These are phyloP conservation scores for Globisporangium abappressorium DNA, from an alignment of 352 stramenopile species.

Conservation along the genomic window DNA sequence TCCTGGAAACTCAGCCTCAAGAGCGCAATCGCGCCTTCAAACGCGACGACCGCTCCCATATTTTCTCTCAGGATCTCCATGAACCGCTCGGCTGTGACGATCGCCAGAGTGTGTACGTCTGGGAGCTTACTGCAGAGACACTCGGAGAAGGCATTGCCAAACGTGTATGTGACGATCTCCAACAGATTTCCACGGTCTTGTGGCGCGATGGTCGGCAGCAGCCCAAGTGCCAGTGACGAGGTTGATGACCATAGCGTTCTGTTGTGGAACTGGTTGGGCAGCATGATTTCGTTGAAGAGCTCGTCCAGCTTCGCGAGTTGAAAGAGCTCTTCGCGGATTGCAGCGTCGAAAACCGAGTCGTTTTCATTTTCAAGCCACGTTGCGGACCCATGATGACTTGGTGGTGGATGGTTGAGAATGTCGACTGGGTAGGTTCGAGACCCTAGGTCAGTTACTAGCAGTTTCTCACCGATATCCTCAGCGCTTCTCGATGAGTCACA, in stretches of 20 bases:
- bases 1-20: conserved; percentile 29
- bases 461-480: no score
- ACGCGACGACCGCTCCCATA: conserved; percentile 22
- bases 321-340: conserved; percentile 3
- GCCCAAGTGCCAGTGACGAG: background rate
- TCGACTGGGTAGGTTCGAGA: background rate
- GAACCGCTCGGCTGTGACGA: conserved; percentile 37
- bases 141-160: conserved; percentile 50
- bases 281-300: background rate
- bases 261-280: background rate
- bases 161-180: conserved; percentile 40
- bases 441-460: background rate
- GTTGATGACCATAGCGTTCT: background rate
- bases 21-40: conserved; percentile 45
- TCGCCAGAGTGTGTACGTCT: conserved; percentile 24
- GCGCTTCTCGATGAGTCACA: no score
- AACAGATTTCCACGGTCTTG: conserved; percentile 19
- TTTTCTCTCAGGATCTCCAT: conserved; percentile 18
- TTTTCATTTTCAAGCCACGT: background rate
- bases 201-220: conserved; percentile 10
- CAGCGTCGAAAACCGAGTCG: conserved; percentile 8
- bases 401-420: no score
- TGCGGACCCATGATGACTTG: no score
- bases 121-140: conserved; percentile 27
- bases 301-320: background rate